Conservation (phyloP, 2,329 filamentous ascomycete genomes). For the Cercospora janseana region DNA sequence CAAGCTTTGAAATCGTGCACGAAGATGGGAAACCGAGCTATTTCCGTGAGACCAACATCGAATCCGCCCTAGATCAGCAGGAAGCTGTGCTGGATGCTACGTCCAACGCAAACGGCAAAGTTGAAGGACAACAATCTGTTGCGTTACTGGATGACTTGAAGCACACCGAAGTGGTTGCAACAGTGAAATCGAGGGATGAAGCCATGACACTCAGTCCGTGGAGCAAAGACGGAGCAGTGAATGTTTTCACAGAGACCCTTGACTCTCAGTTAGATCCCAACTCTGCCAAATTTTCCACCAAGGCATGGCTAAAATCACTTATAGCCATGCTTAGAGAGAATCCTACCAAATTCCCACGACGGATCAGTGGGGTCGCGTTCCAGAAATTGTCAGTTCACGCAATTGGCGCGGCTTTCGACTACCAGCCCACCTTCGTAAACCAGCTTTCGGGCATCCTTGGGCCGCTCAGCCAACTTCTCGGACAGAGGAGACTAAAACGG, state of each 20-base stretch:
- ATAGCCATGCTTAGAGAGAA: not conserved
- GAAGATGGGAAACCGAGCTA: conserved; percentile 17
- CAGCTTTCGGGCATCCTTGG: not conserved
- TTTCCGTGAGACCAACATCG: conserved; percentile 15
- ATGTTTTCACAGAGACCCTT: not conserved
- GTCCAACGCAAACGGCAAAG: not conserved
- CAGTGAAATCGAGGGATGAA: not conserved
- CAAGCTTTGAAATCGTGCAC: conserved; percentile 17
- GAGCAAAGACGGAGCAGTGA: conserved; percentile 1
- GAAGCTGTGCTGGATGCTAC: not conserved
- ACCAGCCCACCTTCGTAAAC: not conserved
- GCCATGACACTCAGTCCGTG: not conserved
- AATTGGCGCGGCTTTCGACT: not conserved
- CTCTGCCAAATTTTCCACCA: not conserved
- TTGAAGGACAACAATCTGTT: not conserved
- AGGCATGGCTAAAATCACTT: conserved; percentile 1
- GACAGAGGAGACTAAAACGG: not conserved
- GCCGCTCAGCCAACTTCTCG: not conserved
- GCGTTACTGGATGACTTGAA: not conserved
- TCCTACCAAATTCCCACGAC: not conserved
- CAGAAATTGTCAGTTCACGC: not conserved
- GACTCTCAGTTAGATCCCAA: not conserved
- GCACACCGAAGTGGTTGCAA: not conserved
- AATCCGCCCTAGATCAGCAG: not conserved
- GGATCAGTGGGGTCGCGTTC: not conserved